These are phyloP conservation scores for Balakata baccata DNA, from an alignment of 345 rosid species.

Conservation along the genomic window DNA sequence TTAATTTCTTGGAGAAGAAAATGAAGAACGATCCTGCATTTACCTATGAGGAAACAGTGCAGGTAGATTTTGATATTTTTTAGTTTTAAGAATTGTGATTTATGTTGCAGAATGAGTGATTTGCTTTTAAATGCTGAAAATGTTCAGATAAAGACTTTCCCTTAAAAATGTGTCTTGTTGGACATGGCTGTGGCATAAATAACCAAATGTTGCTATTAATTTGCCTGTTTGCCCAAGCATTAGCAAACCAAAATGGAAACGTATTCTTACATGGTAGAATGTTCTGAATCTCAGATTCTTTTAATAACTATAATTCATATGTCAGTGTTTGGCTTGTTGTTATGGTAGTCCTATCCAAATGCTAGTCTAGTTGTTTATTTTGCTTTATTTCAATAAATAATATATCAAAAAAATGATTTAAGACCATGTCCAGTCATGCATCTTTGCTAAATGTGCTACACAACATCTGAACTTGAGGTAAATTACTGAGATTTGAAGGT, in stretches of 20 bases:
- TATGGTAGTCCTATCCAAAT: background rate
- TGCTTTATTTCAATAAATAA: background rate
- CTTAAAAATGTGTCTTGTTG: background rate
- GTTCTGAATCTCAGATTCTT: background rate
- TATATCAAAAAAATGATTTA: background rate
- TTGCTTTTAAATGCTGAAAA: background rate
- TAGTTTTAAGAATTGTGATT: background rate
- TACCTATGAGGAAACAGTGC: conserved; percentile 89
- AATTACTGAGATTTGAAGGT: background rate
- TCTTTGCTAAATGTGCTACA: background rate
- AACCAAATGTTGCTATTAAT: background rate
- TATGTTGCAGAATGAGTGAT: background rate
- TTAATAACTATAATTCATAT: background rate
- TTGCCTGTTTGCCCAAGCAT: background rate
- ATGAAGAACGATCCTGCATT: conserved; percentile 91
- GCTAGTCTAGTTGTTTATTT: background rate
- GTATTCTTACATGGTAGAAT: background rate
- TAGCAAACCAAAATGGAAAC: background rate
- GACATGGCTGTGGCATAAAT: background rate
- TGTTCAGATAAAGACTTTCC: too few species aligned
- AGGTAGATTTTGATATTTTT: conserved; percentile 41
- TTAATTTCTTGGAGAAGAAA: conserved; percentile 96
- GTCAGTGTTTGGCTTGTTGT: background rate
- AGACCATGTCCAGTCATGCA: too few species aligned
- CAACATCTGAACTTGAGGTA: background rate